Evolutionary conservation across 2,329 filamentous ascomycete species (phyloP), one percentile per base, ranked within the genome.

Genomic region (Eutypella sp.): DNA sequence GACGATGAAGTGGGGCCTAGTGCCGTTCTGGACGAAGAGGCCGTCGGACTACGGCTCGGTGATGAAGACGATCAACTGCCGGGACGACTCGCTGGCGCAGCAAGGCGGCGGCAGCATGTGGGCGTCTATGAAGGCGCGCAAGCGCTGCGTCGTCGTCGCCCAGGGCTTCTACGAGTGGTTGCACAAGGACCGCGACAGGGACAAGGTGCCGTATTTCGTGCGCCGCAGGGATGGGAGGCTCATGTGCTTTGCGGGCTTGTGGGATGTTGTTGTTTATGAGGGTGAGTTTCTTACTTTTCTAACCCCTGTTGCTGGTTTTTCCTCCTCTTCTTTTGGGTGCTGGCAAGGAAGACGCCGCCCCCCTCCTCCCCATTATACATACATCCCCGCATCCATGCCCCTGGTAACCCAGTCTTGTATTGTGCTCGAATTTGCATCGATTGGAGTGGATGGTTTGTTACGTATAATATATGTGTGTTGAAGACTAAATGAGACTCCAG

Each of bases 161-260:
- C 86, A 96, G 66, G 93, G 93, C 1, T 99, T 97, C 67, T 99
- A 89, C 60, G 93, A 99, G 67, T 97, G 93, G 93, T 71, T 95
- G 48, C 92, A 92, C 66, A 88, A 84, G 57, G 84, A 59, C 19
- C 79, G 58, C 44, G 74, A 58, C 6, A 91, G 87, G 55, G 85
- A 93, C 44, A 95, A 89, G 67, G 70, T 92, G 2, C 92, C 93
- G 10, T 83, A 97, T 65, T 96, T 83, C 58, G 79, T 89, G 19
- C 91, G 84, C 67, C 76, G 90, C 23, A 87, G 82, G 55, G 92
- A 97, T 62, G 87, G 87, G 0, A 78, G 82, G 56, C 69, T 96
- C 57, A 88, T 96, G 85, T 92, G 82, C 58, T 84, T 97, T 57
- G 92, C 92, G 10, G 93, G 92, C 0, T 67, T 99, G 4, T 99